Percentiles rank a stretch among this genome's conserved stretches.
Evolutionary conservation across 208 protist genomes (phyloP).

Genomic region (Leishmania major): DNA sequence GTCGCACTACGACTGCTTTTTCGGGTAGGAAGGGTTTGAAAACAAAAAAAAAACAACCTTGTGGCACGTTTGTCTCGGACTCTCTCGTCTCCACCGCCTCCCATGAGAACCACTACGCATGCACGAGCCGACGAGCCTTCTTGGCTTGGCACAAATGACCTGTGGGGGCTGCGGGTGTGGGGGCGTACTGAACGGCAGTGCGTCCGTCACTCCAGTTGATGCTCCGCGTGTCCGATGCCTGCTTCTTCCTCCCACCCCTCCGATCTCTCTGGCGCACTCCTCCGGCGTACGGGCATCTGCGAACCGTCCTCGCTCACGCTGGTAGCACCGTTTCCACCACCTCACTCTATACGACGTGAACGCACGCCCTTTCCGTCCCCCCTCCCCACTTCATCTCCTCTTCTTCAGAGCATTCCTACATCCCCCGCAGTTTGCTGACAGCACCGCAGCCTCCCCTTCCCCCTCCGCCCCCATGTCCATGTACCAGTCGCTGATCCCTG

Average conservation of each 20-base stretch:
- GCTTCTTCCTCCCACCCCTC: not conserved
- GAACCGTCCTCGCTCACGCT: not conserved
- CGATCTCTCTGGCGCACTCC: not conserved
- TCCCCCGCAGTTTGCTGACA: not conserved
- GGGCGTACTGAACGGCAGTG: not conserved
- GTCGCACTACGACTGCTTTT: no score
- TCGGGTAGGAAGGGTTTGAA: no score
- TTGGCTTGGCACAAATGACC: no score
- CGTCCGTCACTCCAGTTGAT: not conserved
- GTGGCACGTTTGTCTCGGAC: not conserved
- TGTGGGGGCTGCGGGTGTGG: not conserved
- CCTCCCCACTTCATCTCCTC: not conserved
- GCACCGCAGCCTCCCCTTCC: not conserved
- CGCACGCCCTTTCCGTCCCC: not conserved
- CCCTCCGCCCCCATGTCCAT: conserved; percentile 5
- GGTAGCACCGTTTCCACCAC: not conserved
- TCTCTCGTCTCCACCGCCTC: not conserved
- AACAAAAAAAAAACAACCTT: not conserved
- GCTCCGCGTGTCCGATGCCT: not conserved
- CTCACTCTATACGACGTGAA: not conserved
- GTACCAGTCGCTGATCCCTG: conserved; percentile 10
- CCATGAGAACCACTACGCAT: not conserved
- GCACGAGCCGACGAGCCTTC: not conserved
- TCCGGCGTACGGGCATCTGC: not conserved
- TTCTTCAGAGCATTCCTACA: not conserved